A percentile compares a stretch with the other conserved stretches of the same genome.
Conservation (phyloP, 148 eudicot species). For the Rheum nobile region DNA sequence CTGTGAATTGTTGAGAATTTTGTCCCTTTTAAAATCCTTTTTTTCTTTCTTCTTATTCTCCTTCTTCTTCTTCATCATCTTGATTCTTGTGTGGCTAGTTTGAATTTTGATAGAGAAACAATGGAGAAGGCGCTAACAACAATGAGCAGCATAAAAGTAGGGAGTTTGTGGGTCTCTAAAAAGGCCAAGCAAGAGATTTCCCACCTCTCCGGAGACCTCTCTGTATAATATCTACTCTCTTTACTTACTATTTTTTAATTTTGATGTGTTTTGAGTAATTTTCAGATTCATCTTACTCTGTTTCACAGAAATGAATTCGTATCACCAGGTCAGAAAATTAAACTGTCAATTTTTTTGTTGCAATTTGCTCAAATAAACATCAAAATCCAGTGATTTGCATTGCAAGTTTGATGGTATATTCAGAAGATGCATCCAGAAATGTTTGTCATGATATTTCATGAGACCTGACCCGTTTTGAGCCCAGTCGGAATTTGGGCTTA, state of each 20-base stretch:
- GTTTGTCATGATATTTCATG: background rate
- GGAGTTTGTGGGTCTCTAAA: background rate
- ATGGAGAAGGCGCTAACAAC: background rate
- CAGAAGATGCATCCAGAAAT: background rate
- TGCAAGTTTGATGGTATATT: background rate
- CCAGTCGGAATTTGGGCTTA: background rate
- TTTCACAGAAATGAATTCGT: background rate
- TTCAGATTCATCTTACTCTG: background rate
- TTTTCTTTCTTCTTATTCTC: background rate
- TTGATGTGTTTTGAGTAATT: background rate
- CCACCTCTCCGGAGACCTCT: background rate
- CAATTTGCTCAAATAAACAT: no score
- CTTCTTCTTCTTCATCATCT: background rate
- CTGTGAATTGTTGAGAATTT: background rate
- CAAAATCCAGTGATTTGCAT: background rate
- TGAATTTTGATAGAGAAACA: background rate
- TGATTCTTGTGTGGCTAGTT: background rate
- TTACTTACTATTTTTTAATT: background rate
- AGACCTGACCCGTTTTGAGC: background rate
- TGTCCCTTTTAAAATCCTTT: background rate
- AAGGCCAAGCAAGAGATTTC: constrained; percentile 8
- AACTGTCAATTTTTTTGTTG: no score
- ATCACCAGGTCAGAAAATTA: no score
- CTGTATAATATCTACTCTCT: background rate
- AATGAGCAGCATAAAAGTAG: background rate